Base-by-base conservation (phyloP, 1,139 yeast genomes). In the Sugiyamaella japonica region DNA sequence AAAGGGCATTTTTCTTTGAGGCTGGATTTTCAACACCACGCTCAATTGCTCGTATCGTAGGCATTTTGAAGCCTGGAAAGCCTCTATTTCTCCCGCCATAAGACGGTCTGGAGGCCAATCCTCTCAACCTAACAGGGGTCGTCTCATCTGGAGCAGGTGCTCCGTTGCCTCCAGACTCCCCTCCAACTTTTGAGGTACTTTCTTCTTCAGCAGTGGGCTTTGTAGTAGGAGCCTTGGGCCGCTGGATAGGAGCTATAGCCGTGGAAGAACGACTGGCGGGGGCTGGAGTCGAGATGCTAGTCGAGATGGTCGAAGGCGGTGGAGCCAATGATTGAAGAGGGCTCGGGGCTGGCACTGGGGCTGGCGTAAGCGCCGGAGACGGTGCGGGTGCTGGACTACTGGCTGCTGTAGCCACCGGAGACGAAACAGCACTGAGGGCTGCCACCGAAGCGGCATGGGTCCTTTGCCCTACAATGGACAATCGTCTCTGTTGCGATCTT, bases 401-500 rank as follows among this genome's bases (percentile, higher is more conserved):
- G 10, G 37, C 36, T 3, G 42, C 42, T 20, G 42, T 39, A 34
- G 8, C n/a, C 17, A 23, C 32, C 1, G 48, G 42, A 10, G 53
- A 42, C 8, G 38, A 20, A 42, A 48, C 43, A 34, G 53, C 46
- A 48, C 39, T 48, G 16, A 45, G 39, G 3, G 51, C 46, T 8
- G 44, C 53, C 1, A 43, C 45, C 3, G 51, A 43, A 32, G 51
- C 51, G 12, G 51, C 51, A n/a, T 48, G 51, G 12, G 51, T 32
- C 12, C 32, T 31, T 15, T 51, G 55, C n/a, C 52, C 55, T 13
- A 48, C 58, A 32, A 56, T 47, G 12, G 62, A 56, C 34, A 58
- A 44, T 45, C 63, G 58, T 16, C 64, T 57, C 50, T 60, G 62
- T 50, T 52, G 59, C 9, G 56, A 53, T 25, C 64, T 46, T 8